These are phyloP conservation scores for Cryptosporidium baileyi DNA, from an alignment of 169 alveolate genomes.

Conservation along the genomic window DNA sequence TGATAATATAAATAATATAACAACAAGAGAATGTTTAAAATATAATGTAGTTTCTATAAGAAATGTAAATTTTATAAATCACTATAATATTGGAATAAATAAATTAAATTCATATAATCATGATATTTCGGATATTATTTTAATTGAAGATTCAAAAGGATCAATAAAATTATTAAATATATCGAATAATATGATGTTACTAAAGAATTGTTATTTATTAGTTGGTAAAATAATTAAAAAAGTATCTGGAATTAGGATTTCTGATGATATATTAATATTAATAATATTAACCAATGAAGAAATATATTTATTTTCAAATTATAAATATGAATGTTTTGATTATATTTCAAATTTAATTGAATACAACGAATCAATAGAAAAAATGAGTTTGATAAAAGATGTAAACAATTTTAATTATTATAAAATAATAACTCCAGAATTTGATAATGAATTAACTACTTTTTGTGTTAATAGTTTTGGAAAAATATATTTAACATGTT, in stretches of 20 bases:
- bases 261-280: not conserved
- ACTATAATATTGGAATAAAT: too few species aligned
- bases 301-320: constrained; percentile 5
- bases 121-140: constrained; percentile 6
- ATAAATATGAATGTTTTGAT: constrained; percentile 6
- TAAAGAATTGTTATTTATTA: not conserved
- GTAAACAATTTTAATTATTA: not conserved
- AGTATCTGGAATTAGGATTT: not conserved
- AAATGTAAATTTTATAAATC: not conserved
- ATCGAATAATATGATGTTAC: not conserved
- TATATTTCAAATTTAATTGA: not conserved
- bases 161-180: constrained; percentile 4
- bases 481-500: constrained; percentile 21
- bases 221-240: not conserved
- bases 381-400: not conserved
- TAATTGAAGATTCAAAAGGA: not conserved
- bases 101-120: not conserved
- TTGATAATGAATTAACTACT: not conserved
- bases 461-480: constrained; percentile 9
- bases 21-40: not conserved
- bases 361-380: not conserved
- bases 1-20: not conserved
- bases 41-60: constrained; percentile 6
- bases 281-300: constrained; percentile 18
- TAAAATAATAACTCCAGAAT: not conserved